Percentiles rank a stretch among this genome's conserved stretches.
Evolutionary conservation across 2,329 filamentous ascomycete species (phyloP).

Genomic region (Pezicula radicicola): DNA sequence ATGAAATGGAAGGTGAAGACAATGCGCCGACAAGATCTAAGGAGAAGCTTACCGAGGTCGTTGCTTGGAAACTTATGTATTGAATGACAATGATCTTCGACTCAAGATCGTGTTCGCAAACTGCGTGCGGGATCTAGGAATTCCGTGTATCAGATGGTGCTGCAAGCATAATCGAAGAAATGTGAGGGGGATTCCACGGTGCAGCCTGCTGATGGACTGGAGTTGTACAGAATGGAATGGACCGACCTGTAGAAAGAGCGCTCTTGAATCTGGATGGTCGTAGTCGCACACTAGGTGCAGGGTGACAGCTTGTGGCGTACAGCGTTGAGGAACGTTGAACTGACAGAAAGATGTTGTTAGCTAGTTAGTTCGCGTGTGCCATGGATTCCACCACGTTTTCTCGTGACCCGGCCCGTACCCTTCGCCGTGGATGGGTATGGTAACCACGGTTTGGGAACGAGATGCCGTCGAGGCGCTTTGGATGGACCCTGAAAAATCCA

Average conservation of each 20-base stretch:
- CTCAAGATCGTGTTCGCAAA: conserved; percentile 6
- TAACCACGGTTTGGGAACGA: no score
- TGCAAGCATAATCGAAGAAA: conserved; percentile 4
- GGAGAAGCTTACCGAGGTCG: background rate
- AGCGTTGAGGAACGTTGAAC: background rate
- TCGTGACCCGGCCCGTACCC: background rate
- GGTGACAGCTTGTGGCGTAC: conserved; percentile 12
- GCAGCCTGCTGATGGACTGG: conserved; percentile 14
- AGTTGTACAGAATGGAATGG: conserved; percentile 17
- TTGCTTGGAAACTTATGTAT: conserved; percentile 10
- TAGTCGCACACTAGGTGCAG: conserved; percentile 4
- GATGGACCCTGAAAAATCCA: no score
- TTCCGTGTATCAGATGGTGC: conserved; percentile 16
- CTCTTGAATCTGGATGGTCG: conserved; percentile 10
- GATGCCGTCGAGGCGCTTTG: no score
- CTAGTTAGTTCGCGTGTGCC: background rate
- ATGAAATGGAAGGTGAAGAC: conserved; percentile 11
- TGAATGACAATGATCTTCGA: background rate
- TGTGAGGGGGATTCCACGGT: conserved; percentile 9
- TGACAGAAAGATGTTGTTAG: background rate
- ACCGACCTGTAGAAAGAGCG: conserved; percentile 9
- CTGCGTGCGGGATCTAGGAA: conserved; percentile 5
- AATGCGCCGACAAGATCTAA: conserved; percentile 5
- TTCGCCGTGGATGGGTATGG: no score
- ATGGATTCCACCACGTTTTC: background rate